Evolutionary conservation across 1,139 yeast genomes (phyloP).

Genomic region (Arxiozyma slooffiae): DNA sequence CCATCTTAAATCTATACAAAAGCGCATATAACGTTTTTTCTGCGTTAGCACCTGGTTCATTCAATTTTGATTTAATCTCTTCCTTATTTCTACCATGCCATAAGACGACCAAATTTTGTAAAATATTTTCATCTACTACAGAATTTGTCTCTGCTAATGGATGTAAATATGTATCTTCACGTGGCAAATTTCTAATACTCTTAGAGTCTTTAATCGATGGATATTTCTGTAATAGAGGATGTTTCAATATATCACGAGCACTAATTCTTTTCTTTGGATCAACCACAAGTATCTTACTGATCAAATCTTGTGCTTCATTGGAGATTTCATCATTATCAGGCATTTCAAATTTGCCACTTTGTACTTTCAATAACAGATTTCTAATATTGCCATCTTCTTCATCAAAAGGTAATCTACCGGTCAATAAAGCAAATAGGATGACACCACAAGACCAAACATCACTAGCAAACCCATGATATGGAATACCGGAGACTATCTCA

Average conservation of each 20-base stretch:
- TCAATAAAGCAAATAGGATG: conserved; percentile 79
- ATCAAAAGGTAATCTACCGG: conserved; percentile 94
- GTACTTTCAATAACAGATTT: conserved; percentile 75
- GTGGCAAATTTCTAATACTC: conserved; percentile 46
- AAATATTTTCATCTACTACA: conserved; percentile 51
- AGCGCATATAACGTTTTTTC: conserved; percentile 71
- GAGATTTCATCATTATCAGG: conserved; percentile 64
- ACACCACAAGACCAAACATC: conserved; percentile 99
- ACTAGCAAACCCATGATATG: conserved; percentile 92
- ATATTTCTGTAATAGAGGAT: conserved; percentile 63
- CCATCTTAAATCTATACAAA: conserved; percentile 36
- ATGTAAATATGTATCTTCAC: conserved; percentile 50
- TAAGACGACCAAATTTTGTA: conserved; percentile 58
- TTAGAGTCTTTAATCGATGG: conserved; percentile 34
- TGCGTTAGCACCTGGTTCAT: conserved; percentile 50
- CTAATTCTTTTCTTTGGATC: conserved; percentile 70
- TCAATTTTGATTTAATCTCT: conserved; percentile 46
- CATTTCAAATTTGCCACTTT: conserved; percentile 77
- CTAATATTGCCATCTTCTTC: conserved; percentile 76
- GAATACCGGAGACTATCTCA: conserved; percentile 89
- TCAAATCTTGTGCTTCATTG: conserved; percentile 58
- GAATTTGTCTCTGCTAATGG: conserved; percentile 38
- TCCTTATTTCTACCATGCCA: conserved; percentile 62
- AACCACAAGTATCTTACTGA: conserved; percentile 62
- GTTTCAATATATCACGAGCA: conserved; percentile 65